phyloP scores from a whole-genome alignment of 495 filamentous ascomycete species.

The Mytilinidion resinicola region DNA sequence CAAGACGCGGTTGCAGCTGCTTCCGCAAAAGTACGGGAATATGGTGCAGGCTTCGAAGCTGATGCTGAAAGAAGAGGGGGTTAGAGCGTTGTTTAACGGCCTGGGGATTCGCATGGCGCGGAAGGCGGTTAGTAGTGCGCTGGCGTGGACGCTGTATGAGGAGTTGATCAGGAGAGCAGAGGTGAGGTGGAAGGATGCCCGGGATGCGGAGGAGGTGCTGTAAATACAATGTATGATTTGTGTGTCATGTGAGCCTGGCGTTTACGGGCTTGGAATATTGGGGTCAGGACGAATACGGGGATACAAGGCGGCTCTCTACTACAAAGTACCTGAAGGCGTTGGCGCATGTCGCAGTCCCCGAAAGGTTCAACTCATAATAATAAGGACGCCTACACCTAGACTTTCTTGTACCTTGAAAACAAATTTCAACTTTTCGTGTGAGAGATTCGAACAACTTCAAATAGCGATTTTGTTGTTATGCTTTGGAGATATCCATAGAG shows the following conservation, averaged over 20 bases:
- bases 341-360: no score
- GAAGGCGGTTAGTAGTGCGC: conserved; percentile 84
- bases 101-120: conserved; percentile 79
- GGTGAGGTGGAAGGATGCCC: conserved; percentile 44
- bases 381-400: no score
- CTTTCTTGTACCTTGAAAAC: no score
- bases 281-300: no score
- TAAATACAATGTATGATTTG: not conserved
- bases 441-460: no score
- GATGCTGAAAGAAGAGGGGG: conserved; percentile 78
- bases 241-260: not conserved
- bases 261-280: not conserved
- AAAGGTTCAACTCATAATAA: no score
- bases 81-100: conserved; percentile 77
- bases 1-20: conserved; percentile 90
- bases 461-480: no score
- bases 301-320: no score
- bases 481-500: no score
- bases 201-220: conserved; percentile 10
- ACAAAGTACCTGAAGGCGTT: no score
- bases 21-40: conserved; percentile 77
- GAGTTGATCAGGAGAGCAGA: conserved; percentile 78
- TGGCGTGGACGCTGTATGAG: conserved; percentile 97
- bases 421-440: no score
- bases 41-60: conserved; percentile 66